Conservation (phyloP, 441 rosid genomes). For the Populus hybrid region DNA sequence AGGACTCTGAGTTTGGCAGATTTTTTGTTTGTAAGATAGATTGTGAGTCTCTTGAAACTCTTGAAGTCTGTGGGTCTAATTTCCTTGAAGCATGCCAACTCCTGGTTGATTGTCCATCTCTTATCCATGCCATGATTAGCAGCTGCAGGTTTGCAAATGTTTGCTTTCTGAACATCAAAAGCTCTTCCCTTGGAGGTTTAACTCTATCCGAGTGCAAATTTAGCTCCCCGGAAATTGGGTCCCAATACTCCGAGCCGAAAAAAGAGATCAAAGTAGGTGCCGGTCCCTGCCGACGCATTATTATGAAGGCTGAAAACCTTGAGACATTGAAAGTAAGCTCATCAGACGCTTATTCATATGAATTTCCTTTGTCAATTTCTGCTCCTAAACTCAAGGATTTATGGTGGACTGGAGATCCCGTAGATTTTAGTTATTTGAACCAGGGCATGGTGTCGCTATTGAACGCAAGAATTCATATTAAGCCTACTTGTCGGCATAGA, state of each 20-base stretch:
- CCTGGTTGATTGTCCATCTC: slow-evolving; percentile 6
- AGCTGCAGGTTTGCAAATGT: slow-evolving; percentile 4
- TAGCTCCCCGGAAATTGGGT: not conserved
- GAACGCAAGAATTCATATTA: slow-evolving; percentile 9
- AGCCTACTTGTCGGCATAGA: slow-evolving; percentile 19
- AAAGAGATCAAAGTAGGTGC: not conserved
- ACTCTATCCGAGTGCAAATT: slow-evolving; percentile 14
- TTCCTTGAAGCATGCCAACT: not conserved
- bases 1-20: not conserved
- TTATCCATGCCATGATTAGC: slow-evolving; percentile 1
- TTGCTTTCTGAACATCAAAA: slow-evolving; percentile 4
- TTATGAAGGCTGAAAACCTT: slow-evolving; percentile 4
- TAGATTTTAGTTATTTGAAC: slow-evolving; percentile 14
- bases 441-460: slow-evolving; percentile 8
- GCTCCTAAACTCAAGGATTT: slow-evolving; percentile 8
- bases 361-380: slow-evolving; percentile 7
- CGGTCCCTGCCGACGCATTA: not conserved
- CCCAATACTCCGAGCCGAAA: not conserved
- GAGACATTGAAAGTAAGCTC: slow-evolving; percentile 6
- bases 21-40: not conserved
- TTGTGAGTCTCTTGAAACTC: not conserved
- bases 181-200: slow-evolving; percentile 1
- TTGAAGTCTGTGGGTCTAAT: slow-evolving; percentile 5
- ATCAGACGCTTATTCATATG: not conserved
- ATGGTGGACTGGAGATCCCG: slow-evolving; percentile 23